Evolutionary conservation across 2,329 filamentous ascomycete species (phyloP).

Genomic region (Sclerotinia spermophila): DNA sequence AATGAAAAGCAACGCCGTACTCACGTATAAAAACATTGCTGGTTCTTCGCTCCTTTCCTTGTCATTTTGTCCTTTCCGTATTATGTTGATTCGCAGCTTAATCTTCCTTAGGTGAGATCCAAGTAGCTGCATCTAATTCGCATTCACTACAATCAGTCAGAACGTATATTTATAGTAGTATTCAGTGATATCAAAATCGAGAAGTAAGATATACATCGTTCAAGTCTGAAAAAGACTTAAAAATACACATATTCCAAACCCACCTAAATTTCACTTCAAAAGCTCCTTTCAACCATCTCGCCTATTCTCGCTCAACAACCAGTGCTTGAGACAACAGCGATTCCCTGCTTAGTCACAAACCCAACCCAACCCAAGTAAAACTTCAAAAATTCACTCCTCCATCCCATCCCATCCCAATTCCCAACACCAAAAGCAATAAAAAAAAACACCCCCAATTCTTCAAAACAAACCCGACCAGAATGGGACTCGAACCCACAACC

Average conservation of each 20-base stretch:
- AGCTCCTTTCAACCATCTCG: neutral
- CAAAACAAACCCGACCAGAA: slow-evolving; percentile 21
- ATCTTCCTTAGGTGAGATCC: neutral
- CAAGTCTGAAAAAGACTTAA: too few relatives aligned
- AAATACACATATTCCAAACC: neutral
- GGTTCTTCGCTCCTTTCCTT: too few relatives aligned
- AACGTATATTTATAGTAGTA: neutral
- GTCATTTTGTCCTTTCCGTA: neutral
- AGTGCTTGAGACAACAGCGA: neutral
- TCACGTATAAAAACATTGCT: too few relatives aligned
- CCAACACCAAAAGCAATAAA: too few relatives aligned
- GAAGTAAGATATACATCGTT: too few relatives aligned
- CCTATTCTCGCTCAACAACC: neutral
- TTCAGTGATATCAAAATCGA: too few relatives aligned
- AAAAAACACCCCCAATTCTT: neutral
- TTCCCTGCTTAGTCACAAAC: neutral
- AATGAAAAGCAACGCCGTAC: too few relatives aligned
- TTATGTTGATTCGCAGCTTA: neutral
- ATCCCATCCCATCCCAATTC: neutral
- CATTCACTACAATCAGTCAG: neutral
- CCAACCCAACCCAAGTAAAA: neutral
- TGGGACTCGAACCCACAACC: slow-evolving; percentile 33
- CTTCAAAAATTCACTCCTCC: neutral
- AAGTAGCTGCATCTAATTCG: neutral
- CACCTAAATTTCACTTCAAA: neutral